Base-by-base conservation (phyloP, 2,329 filamentous ascomycete genomes). In the Grosmannia clavigera region DNA sequence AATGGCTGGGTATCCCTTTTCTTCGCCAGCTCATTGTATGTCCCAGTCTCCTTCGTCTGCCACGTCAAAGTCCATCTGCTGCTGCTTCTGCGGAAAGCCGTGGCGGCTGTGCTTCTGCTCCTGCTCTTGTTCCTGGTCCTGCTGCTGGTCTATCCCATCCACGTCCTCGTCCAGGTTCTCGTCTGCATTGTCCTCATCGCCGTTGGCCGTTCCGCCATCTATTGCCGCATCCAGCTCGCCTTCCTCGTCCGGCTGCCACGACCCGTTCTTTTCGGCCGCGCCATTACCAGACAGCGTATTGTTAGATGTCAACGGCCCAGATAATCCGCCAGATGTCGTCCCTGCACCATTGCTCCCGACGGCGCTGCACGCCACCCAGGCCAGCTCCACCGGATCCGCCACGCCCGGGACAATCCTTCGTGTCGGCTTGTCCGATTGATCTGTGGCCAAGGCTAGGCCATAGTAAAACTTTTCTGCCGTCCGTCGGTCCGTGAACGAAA, bases 381-480 rank as follows among this genome's bases (percentile, higher is more conserved):
- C 71, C 48, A 89, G 70, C 59, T 89, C 84, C 14, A 90, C 75
- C 54, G 80, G 80, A 51, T 81, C 84, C 1, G 78, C 73, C 12
- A 89, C 73, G 7, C 83, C 81, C 0, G 85, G 82, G 50, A 91
- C 81, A 25, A 79, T 73, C 52, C 78, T 6, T 43, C 40, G 10
- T 78, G 54, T 76, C 76, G 55, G 80, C 53, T 25, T 14, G 11
- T 25, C 53, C 11, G 46, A 4, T 16, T 40, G 38, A 16, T 40
- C 38, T 40, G 38, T 38, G 3, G 46, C 55, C 5, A 19, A 72
- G 3, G 46, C 55, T 2, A 19, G 72, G 33, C 80, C 76, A 66
- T 82, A 81, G 73, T 80, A 81, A 66, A 87, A 85, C 64, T 79
- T 84, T 69, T 92, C 88, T 4, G 87, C 88, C 16, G 86, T 85